A percentile compares a stretch with the other conserved stretches of the same genome.
Conservation (phyloP, 345 rosid species). For the Citropsis articulata region DNA sequence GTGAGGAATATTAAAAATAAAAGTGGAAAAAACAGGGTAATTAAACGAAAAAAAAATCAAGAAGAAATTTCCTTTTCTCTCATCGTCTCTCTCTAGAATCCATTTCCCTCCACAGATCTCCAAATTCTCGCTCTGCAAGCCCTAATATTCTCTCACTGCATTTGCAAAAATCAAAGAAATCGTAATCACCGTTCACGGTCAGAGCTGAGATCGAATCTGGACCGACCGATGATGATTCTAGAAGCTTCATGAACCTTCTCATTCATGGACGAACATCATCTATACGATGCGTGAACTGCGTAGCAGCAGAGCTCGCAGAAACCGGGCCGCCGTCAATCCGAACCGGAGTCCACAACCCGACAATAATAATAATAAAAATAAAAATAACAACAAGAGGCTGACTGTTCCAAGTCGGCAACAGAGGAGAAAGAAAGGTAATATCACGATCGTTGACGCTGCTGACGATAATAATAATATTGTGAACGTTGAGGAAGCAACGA, state of each 20-base stretch:
- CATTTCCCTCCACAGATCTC: conserved; percentile 42
- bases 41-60: neutral
- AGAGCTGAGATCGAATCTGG: neutral
- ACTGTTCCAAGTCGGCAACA: neutral
- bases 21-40: neutral
- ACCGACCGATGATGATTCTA: conserved; percentile 27
- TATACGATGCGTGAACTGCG: conserved; percentile 55
- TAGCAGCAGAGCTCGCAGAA: conserved; percentile 35
- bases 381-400: conserved; percentile 4
- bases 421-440: conserved; percentile 8
- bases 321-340: conserved; percentile 25
- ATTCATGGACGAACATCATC: conserved; percentile 24
- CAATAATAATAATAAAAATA: neutral
- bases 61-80: neutral
- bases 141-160: conserved; percentile 12
- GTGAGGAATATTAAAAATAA: neutral
- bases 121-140: conserved; percentile 15
- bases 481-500: conserved; percentile 16
- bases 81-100: neutral
- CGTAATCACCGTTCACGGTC: neutral
- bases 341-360: conserved; percentile 28
- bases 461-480: conserved; percentile 7
- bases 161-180: neutral
- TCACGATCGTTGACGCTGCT: conserved; percentile 24
- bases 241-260: conserved; percentile 35